A percentile compares a stretch with the other conserved stretches of the same genome.
Evolutionary conservation across 352 stramenopile species (phyloP).

Genomic region (Phytopythium boreale): DNA sequence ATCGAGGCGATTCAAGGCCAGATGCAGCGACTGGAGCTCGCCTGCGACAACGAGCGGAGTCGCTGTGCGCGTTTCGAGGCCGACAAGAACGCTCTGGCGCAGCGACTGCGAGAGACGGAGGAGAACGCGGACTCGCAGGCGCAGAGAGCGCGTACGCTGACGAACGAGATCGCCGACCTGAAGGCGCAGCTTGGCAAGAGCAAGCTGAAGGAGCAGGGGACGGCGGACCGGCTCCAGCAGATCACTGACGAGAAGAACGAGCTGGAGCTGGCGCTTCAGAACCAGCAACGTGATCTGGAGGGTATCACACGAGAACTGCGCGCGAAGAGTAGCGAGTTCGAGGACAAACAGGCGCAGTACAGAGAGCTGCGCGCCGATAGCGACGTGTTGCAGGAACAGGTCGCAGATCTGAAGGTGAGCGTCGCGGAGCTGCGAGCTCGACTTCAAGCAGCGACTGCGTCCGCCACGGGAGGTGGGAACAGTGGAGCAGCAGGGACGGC

Average conservation of each 20-base stretch:
- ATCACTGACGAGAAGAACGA: slow-evolving; percentile 22
- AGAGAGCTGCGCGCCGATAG: slow-evolving; percentile 21
- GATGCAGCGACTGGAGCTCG: slow-evolving; percentile 26
- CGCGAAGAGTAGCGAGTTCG: slow-evolving; percentile 14
- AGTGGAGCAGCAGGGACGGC: slow-evolving; percentile 1
- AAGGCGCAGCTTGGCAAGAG: slow-evolving; percentile 31
- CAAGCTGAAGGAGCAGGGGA: slow-evolving; percentile 41
- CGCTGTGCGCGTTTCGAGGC: slow-evolving; percentile 32
- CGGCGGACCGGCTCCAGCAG: slow-evolving; percentile 28
- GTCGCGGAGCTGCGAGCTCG: slow-evolving; percentile 12
- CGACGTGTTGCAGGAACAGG: slow-evolving; percentile 27
- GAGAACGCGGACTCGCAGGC: slow-evolving; percentile 27
- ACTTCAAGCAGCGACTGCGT: not conserved
- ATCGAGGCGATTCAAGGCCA: slow-evolving; percentile 24
- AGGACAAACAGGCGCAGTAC: slow-evolving; percentile 19
- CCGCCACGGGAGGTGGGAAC: not conserved
- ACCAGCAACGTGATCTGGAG: slow-evolving; percentile 21
- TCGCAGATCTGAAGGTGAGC: slow-evolving; percentile 19
- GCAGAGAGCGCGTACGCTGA: slow-evolving; percentile 22
- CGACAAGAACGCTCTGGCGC: slow-evolving; percentile 24
- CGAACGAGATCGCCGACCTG: slow-evolving; percentile 25
- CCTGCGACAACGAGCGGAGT: slow-evolving; percentile 20
- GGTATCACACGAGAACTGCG: slow-evolving; percentile 14
- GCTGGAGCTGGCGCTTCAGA: slow-evolving; percentile 14
- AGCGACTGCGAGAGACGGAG: slow-evolving; percentile 25